Conservation (phyloP, 139 green algal species). For the Coelastrella sp. region DNA sequence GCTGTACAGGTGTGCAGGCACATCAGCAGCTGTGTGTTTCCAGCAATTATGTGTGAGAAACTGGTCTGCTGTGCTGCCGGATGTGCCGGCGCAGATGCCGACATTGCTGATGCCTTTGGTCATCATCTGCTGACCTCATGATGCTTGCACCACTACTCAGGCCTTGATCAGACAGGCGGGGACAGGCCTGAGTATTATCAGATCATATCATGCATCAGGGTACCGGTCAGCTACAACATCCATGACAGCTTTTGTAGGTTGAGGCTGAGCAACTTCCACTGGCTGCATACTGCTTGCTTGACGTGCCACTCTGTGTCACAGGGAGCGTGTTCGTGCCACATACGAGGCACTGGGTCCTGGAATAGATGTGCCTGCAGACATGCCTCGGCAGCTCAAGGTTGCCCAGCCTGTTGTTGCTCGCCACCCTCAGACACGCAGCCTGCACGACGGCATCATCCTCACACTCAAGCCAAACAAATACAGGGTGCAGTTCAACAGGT, state of each 20-base stretch:
- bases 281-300: neutral
- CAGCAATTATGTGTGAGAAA: neutral
- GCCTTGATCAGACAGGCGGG: too few species aligned
- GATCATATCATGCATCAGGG: too few species aligned
- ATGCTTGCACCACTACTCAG: too few species aligned
- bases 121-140: too few species aligned
- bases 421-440: constrained; percentile 81
- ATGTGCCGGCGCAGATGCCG: neutral
- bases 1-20: constrained; percentile 58
- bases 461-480: constrained; percentile 80
- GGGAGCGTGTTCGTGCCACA: constrained; percentile 53
- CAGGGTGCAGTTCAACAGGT: constrained; percentile 62
- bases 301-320: constrained; percentile 13
- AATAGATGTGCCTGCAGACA: constrained; percentile 59
- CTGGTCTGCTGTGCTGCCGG: neutral
- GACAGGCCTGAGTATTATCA: too few species aligned
- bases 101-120: too few species aligned
- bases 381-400: constrained; percentile 81
- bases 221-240: neutral
- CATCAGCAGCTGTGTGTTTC: too few species aligned
- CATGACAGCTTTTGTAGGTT: neutral
- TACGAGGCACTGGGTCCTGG: constrained; percentile 54
- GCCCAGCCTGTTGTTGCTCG: constrained; percentile 86
- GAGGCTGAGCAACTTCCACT: neutral
- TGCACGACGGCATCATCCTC: constrained; percentile 89